Percentiles rank a stretch among this genome's conserved stretches.
Evolutionary conservation across 768 basidiomycete genomes (phyloP).

Genomic region (Boletus sp.): DNA sequence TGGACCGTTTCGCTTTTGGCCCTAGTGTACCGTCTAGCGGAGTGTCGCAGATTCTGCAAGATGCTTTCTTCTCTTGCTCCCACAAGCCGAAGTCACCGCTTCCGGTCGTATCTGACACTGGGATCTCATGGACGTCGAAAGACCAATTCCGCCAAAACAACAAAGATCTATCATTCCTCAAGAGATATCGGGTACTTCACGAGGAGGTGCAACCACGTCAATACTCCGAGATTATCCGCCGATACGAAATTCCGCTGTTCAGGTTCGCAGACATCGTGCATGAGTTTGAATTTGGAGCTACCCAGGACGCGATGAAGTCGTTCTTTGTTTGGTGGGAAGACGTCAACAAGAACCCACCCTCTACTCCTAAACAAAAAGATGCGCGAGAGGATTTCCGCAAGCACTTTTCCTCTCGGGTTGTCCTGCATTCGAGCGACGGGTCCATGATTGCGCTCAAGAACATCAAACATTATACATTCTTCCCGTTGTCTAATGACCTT

Average conservation of each 20-base stretch:
- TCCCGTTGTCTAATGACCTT: neutral
- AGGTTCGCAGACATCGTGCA: neutral
- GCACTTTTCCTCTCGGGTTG: conserved; percentile 45
- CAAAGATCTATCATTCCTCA: conserved; percentile 4
- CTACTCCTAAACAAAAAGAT: neutral
- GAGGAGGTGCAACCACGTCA: neutral
- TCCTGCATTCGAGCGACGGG: neutral
- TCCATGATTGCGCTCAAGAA: conserved; percentile 44
- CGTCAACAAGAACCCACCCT: neutral
- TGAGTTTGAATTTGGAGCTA: conserved; percentile 7
- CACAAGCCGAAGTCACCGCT: neutral
- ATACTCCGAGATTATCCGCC: neutral
- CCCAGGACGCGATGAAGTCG: neutral
- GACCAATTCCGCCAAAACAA: conserved; percentile 1
- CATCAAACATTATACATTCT: conserved; percentile 32
- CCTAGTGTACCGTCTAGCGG: conserved; percentile 26
- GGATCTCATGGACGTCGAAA: conserved; percentile 1
- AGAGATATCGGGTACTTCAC: conserved; percentile 5
- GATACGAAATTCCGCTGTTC: neutral
- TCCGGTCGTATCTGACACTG: conserved; percentile 10
- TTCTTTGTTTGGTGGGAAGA: conserved; percentile 12
- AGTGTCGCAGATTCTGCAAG: conserved; percentile 11
- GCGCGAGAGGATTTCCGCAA: neutral
- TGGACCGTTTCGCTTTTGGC: conserved; percentile 77
- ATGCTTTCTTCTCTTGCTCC: conserved; percentile 11